Conservation (phyloP, 352 stramenopile genomes). For the Pythium utonaiense region DNA sequence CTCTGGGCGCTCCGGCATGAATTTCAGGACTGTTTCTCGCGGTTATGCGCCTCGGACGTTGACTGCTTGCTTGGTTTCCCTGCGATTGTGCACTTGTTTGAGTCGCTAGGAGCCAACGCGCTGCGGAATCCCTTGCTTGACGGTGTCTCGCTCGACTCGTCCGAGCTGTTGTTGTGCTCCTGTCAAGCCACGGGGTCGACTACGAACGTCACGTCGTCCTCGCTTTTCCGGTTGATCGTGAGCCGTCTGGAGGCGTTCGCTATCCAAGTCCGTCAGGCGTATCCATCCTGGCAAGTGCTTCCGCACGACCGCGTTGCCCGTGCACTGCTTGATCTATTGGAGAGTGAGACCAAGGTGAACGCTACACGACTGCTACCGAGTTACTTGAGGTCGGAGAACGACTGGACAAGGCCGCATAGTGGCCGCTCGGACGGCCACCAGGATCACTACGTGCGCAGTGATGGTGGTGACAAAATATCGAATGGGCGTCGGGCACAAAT, state of each 20-base stretch:
- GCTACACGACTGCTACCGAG: conserved; percentile 50
- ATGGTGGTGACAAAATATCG: not conserved
- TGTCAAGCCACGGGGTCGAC: conserved; percentile 36
- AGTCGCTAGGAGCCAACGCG: conserved; percentile 41
- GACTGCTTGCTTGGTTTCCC: conserved; percentile 42
- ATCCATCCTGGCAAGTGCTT: conserved; percentile 56
- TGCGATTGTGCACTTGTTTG: conserved; percentile 35
- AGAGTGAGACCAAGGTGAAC: conserved; percentile 50
- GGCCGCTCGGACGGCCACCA: not conserved
- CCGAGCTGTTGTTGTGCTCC: conserved; percentile 61
- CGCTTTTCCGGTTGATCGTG: conserved; percentile 51
- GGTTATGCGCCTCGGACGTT: conserved; percentile 43
- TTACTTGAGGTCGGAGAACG: conserved; percentile 35
- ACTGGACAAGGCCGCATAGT: too few relatives aligned
- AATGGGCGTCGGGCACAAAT: not conserved
- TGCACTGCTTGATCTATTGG: conserved; percentile 51
- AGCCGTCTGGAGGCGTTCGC: conserved; percentile 56
- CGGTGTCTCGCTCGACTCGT: conserved; percentile 60
- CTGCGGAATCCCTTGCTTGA: conserved; percentile 62
- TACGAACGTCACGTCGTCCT: conserved; percentile 26
- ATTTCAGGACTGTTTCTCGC: conserved; percentile 41
- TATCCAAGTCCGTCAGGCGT: conserved; percentile 32
- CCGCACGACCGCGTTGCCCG: conserved; percentile 44
- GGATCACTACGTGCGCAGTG: not conserved
- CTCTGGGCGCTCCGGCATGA: conserved; percentile 38